A percentile compares a stretch with the other conserved stretches of the same genome.
These are phyloP conservation scores for Trichoderma koningii DNA, from an alignment of 2,329 filamentous ascomycete species.

Conservation along the genomic window DNA sequence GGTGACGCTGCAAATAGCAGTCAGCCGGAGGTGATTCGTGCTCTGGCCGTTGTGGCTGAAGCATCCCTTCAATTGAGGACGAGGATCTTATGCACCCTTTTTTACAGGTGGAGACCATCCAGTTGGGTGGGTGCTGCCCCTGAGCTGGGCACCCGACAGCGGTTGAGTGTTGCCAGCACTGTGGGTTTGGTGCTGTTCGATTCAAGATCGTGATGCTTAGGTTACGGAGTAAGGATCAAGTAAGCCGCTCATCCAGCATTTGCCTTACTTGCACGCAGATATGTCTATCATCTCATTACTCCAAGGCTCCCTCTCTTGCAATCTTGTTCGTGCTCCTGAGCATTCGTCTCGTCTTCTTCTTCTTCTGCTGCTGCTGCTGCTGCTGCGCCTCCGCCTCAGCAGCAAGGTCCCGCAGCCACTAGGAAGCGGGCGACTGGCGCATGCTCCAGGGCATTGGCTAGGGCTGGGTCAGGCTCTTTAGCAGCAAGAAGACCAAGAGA, in stretches of 20 bases:
- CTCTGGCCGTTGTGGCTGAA: constrained; percentile 4
- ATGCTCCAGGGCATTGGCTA: constrained; percentile 25
- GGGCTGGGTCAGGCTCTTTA: background rate
- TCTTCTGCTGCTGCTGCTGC: background rate
- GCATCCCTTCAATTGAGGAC: background rate
- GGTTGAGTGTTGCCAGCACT: background rate
- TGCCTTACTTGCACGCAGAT: background rate
- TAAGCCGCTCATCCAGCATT: too few relatives aligned
- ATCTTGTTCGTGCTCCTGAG: background rate
- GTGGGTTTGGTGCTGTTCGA: background rate
- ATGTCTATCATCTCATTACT: background rate
- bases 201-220: too few relatives aligned
- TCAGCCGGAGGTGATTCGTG: background rate
- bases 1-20: background rate
- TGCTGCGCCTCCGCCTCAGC: constrained; percentile 25
- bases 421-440: constrained; percentile 19
- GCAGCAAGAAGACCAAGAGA: background rate
- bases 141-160: background rate
- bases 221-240: too few relatives aligned
- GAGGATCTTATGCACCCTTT: constrained; percentile 15
- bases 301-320: too few relatives aligned
- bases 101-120: constrained; percentile 1
- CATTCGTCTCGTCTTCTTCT: background rate
- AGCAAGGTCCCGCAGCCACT: constrained; percentile 23
- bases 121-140: background rate